Percentiles rank a stretch among this genome's conserved stretches.
phyloP scores from a whole-genome alignment of 2,329 filamentous ascomycete species.

The Botryotinia calthae region DNA sequence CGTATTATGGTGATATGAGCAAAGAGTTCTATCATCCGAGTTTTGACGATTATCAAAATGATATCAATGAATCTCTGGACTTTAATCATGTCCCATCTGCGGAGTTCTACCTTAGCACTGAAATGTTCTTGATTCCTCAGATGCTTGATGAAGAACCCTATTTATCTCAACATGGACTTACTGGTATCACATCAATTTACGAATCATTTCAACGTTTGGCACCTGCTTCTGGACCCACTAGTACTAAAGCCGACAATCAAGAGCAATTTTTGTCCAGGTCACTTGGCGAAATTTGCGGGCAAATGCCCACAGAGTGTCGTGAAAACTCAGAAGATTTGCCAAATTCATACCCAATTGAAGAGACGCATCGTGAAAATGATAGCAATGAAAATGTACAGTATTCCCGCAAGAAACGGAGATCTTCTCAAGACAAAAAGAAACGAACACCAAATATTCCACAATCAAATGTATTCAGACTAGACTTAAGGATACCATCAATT shows the following conservation, averaged over 20 bases:
- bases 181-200: not conserved
- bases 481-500: slow-evolving; percentile 3
- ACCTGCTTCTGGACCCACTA: not conserved
- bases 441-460: not conserved
- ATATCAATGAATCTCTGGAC: slow-evolving; percentile 1
- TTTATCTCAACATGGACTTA: not conserved
- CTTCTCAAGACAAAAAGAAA: not conserved
- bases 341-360: not conserved
- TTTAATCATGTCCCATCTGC: not conserved
- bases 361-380: not conserved
- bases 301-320: not conserved
- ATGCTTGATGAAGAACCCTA: slow-evolving; percentile 1
- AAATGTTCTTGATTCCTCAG: slow-evolving; percentile 10
- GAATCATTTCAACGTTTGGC: not conserved
- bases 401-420: not conserved
- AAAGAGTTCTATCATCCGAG: slow-evolving; percentile 1
- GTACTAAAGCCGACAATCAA: not conserved
- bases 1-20: slow-evolving; percentile 5
- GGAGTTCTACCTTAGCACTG: slow-evolving; percentile 12
- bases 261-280: not conserved
- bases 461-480: slow-evolving; percentile 8
- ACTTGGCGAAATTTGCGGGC: not conserved
- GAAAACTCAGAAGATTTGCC: not conserved
- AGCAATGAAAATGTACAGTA: not conserved
- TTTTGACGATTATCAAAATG: slow-evolving; percentile 7